Evolutionary conservation across 495 filamentous ascomycete species (phyloP).

Genomic region (Podospora comata): DNA sequence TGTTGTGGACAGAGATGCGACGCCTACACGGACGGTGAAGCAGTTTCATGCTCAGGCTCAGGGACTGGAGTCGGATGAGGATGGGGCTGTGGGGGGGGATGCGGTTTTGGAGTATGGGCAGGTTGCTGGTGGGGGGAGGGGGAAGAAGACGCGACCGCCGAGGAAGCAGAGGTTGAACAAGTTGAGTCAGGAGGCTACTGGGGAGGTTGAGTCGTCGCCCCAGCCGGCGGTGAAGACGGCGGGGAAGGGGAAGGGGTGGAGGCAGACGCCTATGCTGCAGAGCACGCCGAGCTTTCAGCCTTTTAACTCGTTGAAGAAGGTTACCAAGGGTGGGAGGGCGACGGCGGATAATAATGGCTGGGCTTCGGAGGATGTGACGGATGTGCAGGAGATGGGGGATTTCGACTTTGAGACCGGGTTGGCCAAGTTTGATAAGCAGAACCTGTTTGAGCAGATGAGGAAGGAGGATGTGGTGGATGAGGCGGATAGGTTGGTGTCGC

Average conservation of each 20-base stretch:
- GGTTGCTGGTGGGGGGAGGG: constrained; percentile 23
- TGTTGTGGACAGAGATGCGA: constrained; percentile 13
- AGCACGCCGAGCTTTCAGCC: constrained; percentile 55
- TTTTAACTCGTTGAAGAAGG: constrained; percentile 55
- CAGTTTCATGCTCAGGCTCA: constrained; percentile 12
- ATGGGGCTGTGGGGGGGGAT: constrained; percentile 13
- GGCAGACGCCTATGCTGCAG: constrained; percentile 76
- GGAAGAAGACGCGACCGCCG: constrained; percentile 27
- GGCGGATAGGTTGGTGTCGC: constrained; percentile 80
- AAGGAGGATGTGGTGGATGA: constrained; percentile 85
- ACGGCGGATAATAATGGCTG: constrained; percentile 78
- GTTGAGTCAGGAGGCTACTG: constrained; percentile 19
- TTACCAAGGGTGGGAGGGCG: constrained; percentile 48
- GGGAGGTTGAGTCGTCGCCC: constrained; percentile 24
- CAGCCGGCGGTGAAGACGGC: constrained; percentile 18
- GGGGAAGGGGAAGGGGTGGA: constrained; percentile 67
- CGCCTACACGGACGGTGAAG: constrained; percentile 14
- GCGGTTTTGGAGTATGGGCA: constrained; percentile 20
- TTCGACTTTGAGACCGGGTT: constrained; percentile 88
- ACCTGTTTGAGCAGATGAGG: constrained; percentile 82
- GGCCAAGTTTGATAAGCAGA: constrained; percentile 89
- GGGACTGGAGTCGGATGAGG: constrained; percentile 25
- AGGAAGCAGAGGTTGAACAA: constrained; percentile 22
- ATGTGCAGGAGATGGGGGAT: constrained; percentile 92
- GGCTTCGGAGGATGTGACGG: constrained; percentile 94